Base-by-base conservation (phyloP, 805 yeast species). In the Ogataea pilisensis region DNA sequence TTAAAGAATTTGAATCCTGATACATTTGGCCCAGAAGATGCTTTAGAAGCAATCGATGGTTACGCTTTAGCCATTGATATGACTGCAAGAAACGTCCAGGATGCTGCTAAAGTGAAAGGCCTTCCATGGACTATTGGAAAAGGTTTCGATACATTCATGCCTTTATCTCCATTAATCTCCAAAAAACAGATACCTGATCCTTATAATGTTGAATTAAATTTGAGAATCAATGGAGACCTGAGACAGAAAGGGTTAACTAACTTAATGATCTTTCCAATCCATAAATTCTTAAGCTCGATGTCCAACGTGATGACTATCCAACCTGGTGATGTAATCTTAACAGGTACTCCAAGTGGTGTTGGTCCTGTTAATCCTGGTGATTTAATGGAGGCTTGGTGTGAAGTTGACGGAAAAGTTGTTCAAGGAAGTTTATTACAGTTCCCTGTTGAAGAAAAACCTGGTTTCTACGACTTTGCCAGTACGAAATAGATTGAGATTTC, bases 281-380 rank as follows among this genome's bases (percentile, higher is more conserved):
- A 89, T 55, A 75, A 78, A 53, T 82, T 93, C 46, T 69, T 93
- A 46, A 74, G 85, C 41, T 77, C 83, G 38, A 84, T 90, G 79
- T 84, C 95, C 4, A 65, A 80, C n/a, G 80, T 87, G 53, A 91
- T 91, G 91, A 87, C 97, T 4, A 69, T 93, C 42, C 80, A 90
- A 54, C 81, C 86, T 39, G 96, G 96, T 24, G 99, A 93, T 57
- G 72, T 93, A 47, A 80, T 93, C 43, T 70, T 93, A 38, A 93
- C 99, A 1, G 99, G 99, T 14, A 93, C 99, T 1, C 99, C 99
- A 34, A 87, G 89, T 62, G 99, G 99, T 14, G 99, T 93, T n/a
- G 96, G 98, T 8, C 67, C 74, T 20, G 66, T 90, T 26, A 62
- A 61, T 5, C 85, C 95, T 0, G 98, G 97, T 8, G 98, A 93